Conservation (phyloP, 805 yeast species). For the Yamadazyma sp. region DNA sequence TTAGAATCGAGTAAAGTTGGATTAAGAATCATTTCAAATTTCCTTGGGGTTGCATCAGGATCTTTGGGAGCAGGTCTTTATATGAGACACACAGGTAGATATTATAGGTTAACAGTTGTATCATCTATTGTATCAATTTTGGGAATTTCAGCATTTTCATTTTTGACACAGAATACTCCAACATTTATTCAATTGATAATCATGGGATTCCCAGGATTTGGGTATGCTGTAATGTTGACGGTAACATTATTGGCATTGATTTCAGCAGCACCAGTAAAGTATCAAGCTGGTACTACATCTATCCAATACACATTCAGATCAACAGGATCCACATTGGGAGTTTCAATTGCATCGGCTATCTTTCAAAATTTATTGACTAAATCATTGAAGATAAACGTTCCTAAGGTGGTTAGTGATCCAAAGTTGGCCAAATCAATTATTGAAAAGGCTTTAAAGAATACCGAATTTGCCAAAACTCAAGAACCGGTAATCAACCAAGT, state of each 20-base stretch:
- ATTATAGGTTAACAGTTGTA: slow-evolving; percentile 45
- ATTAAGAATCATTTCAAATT: slow-evolving; percentile 58
- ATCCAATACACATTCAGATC: slow-evolving; percentile 87
- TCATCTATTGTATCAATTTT: slow-evolving; percentile 42
- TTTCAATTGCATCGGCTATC: slow-evolving; percentile 63
- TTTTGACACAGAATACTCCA: slow-evolving; percentile 18
- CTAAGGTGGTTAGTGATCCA: slow-evolving; percentile 24
- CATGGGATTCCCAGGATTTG: slow-evolving; percentile 57
- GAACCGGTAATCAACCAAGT: slow-evolving; percentile 28
- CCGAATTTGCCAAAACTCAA: slow-evolving; percentile 46
- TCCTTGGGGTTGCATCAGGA: slow-evolving; percentile 58
- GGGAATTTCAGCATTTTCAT: slow-evolving; percentile 43
- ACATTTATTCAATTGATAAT: slow-evolving; percentile 22
- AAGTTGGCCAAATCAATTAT: slow-evolving; percentile 44
- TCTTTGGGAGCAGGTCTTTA: slow-evolving; percentile 14
- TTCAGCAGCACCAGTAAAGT: slow-evolving; percentile 64
- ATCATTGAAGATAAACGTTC: slow-evolving; percentile 17
- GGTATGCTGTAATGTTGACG: slow-evolving; percentile 66
- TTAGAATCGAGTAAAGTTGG: slow-evolving; percentile 58
- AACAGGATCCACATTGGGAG: slow-evolving; percentile 84
- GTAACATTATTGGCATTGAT: slow-evolving; percentile 72
- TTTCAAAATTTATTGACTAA: slow-evolving; percentile 49
- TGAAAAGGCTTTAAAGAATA: slow-evolving; percentile 50
- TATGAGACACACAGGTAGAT: slow-evolving; percentile 53
- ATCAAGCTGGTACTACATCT: slow-evolving; percentile 84